phyloP scores from a whole-genome alignment of 148 eudicot genomes.

The Camellia sinensis region DNA sequence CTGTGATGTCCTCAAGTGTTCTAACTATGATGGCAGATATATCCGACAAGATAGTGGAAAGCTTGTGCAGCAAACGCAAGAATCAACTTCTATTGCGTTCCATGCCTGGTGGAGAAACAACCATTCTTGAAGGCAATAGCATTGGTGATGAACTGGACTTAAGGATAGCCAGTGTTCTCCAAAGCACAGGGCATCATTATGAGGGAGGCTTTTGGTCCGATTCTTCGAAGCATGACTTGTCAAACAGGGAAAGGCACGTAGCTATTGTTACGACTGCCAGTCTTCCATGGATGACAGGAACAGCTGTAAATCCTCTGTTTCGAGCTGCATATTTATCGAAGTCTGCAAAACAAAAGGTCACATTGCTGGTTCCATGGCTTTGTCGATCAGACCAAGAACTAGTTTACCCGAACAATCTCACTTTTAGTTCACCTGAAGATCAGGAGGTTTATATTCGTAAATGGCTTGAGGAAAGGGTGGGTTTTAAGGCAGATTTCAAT shows the following conservation, averaged over 20 bases:
- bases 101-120: constrained; percentile 60
- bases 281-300: constrained; percentile 99
- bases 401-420: constrained; percentile 82
- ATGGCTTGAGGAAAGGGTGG: constrained; percentile 96
- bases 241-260: constrained; percentile 73
- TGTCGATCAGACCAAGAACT: constrained; percentile 89
- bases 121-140: constrained; percentile 57
- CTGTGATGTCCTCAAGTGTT: neutral
- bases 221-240: constrained; percentile 36
- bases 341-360: constrained; percentile 84
- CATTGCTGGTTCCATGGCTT: constrained; percentile 96
- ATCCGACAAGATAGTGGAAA: constrained; percentile 90
- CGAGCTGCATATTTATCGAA: constrained; percentile 93
- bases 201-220: constrained; percentile 89
- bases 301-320: constrained; percentile 94
- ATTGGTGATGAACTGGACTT: constrained; percentile 77
- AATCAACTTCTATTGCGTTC: constrained; percentile 60
- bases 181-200: constrained; percentile 93
- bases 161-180: constrained; percentile 88
- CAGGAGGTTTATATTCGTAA: constrained; percentile 81
- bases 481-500: constrained; percentile 86
- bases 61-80: constrained; percentile 75
- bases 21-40: constrained; percentile 44
- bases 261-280: constrained; percentile 98
- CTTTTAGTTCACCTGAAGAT: constrained; percentile 84